A percentile compares a stretch with the other conserved stretches of the same genome.
Evolutionary conservation across 1,139 yeast genomes (phyloP).

Genomic region (Geotrichum histeridarum): DNA sequence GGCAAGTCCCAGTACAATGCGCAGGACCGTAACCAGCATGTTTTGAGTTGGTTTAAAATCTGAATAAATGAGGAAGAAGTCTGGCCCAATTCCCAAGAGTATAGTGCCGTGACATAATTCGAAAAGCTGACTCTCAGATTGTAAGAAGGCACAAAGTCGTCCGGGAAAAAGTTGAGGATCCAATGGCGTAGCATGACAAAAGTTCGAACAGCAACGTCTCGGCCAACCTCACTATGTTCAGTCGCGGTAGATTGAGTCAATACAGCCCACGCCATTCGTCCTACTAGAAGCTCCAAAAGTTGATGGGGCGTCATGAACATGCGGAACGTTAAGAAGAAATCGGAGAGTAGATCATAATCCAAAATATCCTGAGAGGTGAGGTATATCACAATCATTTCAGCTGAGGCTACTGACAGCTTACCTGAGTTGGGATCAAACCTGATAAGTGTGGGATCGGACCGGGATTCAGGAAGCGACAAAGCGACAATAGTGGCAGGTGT

Average conservation of each 20-base stretch:
- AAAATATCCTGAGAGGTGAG: conserved; percentile 74
- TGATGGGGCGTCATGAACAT: conserved; percentile 56
- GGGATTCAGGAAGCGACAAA: conserved; percentile 9
- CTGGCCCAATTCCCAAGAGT: conserved; percentile 30
- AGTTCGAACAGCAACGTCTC: conserved; percentile 70
- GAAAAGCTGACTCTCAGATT: conserved; percentile 34
- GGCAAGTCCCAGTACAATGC: conserved; percentile 36
- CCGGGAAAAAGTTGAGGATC: conserved; percentile 53
- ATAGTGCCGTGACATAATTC: conserved; percentile 30
- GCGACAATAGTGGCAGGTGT: conserved; percentile 8
- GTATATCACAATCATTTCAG: conserved; percentile 58
- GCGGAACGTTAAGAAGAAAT: conserved; percentile 80
- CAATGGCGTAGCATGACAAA: conserved; percentile 88
- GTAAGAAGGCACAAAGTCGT: conserved; percentile 39
- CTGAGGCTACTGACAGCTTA: conserved; percentile 18
- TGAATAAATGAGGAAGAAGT: conserved; percentile 27
- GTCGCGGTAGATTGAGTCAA: conserved; percentile 33
- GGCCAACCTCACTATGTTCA: conserved; percentile 45
- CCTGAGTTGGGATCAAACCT: conserved; percentile 8
- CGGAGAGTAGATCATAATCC: conserved; percentile 73
- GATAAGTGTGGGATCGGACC: conserved; percentile 8
- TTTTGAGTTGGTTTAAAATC: conserved; percentile 37
- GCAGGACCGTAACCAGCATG: conserved; percentile 37
- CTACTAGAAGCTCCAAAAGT: conserved; percentile 55
- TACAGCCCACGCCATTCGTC: conserved; percentile 72